Base-by-base conservation (phyloP, 345 rosid genomes). In the Arabidopsis thaliana region DNA sequence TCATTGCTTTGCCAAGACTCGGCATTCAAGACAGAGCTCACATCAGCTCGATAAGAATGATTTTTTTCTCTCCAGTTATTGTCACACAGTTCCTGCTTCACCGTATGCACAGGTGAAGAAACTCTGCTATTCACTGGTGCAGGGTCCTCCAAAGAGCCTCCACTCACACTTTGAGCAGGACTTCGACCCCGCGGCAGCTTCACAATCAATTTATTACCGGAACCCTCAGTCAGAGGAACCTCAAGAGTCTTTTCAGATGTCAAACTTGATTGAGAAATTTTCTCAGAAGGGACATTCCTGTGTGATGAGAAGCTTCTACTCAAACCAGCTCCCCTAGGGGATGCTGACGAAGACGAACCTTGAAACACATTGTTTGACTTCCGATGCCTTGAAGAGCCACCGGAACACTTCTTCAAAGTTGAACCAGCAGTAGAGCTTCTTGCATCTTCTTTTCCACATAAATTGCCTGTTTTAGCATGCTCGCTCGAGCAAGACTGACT, bases 121-220 rank as follows among this genome's bases (percentile, higher is more conserved):
- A 85, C 85, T 65, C 84, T 75, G 82, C 91, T 91, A 73, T 75
- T 83, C 78, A 67, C 79, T 12, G 72, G 81, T 0, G 86, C 74
- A 59, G 73, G 80, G 55, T 88, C 97, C 67, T 93, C 98, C 42
- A 83, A 38, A 1, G 96, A 85, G 33, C 90, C 90, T 73, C 88
- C 96, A 85, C 85, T 82, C 33, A 77, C 84, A 81, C 84, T 81
- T 63, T 81, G 88, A 7, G 84, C 81, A 16, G 97, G 97, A 77
- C 97, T 91, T 48, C 87, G 86, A 52, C 88, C 93, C 56, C 84
- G 84, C 69, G 97, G 83, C 41, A 92, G 80, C 84, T 87, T 95
- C 45, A 92, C 96, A 51, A 88, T 85, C 69, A 95, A 62, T 44
- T 84, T 89, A 68, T 88, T 90, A 75, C 83, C 84, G 72, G 81